These are phyloP conservation scores for Pyrenophora graminea DNA, from an alignment of 2,329 filamentous ascomycete genomes.

Conservation along the genomic window DNA sequence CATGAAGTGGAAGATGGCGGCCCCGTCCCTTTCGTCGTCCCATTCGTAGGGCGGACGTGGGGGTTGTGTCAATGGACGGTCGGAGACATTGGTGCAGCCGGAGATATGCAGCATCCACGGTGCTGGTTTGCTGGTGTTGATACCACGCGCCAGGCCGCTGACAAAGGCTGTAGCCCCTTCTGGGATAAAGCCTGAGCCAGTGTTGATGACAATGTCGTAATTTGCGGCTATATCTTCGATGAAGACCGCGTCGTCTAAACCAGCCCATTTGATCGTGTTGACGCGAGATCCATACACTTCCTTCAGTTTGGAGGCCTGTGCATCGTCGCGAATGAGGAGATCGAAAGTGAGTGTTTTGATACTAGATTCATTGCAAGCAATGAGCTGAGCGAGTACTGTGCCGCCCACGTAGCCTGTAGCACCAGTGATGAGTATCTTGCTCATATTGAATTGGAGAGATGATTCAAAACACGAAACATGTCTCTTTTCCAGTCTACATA, in stretches of 20 bases:
- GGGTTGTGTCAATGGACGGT: slow-evolving; percentile 11
- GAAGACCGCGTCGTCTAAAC: slow-evolving; percentile 14
- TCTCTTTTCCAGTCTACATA: too few relatives aligned
- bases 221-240: slow-evolving; percentile 16
- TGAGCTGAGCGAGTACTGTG: slow-evolving; percentile 18
- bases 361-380: slow-evolving; percentile 6
- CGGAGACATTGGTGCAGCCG: slow-evolving; percentile 20
- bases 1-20: slow-evolving; percentile 16
- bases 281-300: slow-evolving; percentile 13
- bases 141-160: slow-evolving; percentile 18
- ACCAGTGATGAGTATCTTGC: slow-evolving; percentile 20
- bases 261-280: slow-evolving; percentile 14
- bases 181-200: slow-evolving; percentile 19
- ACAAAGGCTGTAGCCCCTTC: slow-evolving; percentile 20
- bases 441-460: slow-evolving; percentile 5
- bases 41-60: slow-evolving; percentile 13
- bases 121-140: slow-evolving; percentile 5
- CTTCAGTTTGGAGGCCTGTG: slow-evolving; percentile 11
- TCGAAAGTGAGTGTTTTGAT: slow-evolving; percentile 15
- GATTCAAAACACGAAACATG: too few relatives aligned
- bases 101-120: slow-evolving; percentile 23
- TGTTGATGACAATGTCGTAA: slow-evolving; percentile 25
- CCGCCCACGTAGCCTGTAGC: slow-evolving; percentile 24
- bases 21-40: slow-evolving; percentile 17
- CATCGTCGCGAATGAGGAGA: slow-evolving; percentile 16